Conservation (phyloP, 805 yeast genomes). For the Kregervanrija fluxuum region DNA sequence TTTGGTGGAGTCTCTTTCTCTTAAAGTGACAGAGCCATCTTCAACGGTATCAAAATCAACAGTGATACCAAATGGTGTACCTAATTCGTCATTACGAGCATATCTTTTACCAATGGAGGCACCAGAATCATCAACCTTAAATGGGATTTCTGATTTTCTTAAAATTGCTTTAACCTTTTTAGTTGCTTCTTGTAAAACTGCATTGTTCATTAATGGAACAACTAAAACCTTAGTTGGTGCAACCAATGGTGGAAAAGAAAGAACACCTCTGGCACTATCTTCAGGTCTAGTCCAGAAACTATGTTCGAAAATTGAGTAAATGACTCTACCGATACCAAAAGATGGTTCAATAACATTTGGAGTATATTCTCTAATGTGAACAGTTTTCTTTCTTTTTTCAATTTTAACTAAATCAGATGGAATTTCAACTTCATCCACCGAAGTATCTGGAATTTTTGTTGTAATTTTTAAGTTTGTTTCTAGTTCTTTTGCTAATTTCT, state of each 20-base stretch:
- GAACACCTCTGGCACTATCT: slow-evolving; percentile 71
- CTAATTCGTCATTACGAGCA: slow-evolving; percentile 96
- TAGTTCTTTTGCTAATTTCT: slow-evolving; percentile 66
- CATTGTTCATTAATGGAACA: slow-evolving; percentile 86
- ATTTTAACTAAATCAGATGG: slow-evolving; percentile 68
- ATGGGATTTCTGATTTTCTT: slow-evolving; percentile 78
- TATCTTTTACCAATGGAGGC: slow-evolving; percentile 98
- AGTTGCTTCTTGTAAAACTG: slow-evolving; percentile 70
- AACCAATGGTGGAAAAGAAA: slow-evolving; percentile 89
- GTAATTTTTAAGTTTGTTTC: slow-evolving; percentile 52
- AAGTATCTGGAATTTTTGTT: slow-evolving; percentile 59
- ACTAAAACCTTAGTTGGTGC: slow-evolving; percentile 97
- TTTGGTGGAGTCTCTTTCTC: slow-evolving; percentile 95
- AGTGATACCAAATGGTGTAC: slow-evolving; percentile 98
- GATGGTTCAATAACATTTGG: slow-evolving; percentile 99
- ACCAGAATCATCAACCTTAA: slow-evolving; percentile 94
- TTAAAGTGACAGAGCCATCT: slow-evolving; percentile 83
- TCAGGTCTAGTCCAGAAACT: slow-evolving; percentile 92
- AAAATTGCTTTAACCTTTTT: slow-evolving; percentile 61
- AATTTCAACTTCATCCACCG: slow-evolving; percentile 49
- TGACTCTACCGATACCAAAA: slow-evolving; percentile 96
- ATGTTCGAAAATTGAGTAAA: slow-evolving; percentile 91
- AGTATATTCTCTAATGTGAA: slow-evolving; percentile 89
- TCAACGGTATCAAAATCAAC: slow-evolving; percentile 89
- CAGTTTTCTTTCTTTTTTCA: slow-evolving; percentile 70